Evolutionary conservation across 2,329 filamentous ascomycete species (phyloP).

Genomic region (Scedosporium apiospermum): DNA sequence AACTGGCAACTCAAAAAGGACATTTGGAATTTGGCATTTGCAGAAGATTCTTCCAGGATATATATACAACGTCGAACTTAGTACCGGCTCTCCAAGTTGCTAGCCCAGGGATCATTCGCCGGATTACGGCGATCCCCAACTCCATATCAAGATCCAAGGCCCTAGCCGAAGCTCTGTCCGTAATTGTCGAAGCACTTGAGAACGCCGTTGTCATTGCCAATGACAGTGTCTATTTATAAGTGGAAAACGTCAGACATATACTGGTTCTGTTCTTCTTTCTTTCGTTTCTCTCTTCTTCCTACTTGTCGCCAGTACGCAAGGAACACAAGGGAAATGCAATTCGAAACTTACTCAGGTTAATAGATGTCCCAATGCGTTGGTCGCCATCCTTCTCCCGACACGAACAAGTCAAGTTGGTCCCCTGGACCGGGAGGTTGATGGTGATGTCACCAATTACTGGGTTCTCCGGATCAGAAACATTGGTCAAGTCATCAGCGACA

Average conservation of each 20-base stretch:
- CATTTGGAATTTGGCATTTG: no score
- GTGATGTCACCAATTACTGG: neutral
- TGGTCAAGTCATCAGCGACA: neutral
- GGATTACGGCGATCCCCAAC: neutral
- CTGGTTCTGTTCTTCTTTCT: neutral
- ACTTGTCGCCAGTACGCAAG: neutral
- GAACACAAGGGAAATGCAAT: neutral
- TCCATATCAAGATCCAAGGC: neutral
- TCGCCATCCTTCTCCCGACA: constrained; percentile 2
- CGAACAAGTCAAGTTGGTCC: neutral
- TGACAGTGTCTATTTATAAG: neutral
- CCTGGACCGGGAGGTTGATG: neutral
- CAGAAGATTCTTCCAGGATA: no score
- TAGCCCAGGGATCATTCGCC: neutral
- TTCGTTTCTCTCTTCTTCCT: neutral
- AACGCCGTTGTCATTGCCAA: constrained; percentile 1
- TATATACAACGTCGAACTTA: no score
- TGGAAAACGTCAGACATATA: neutral
- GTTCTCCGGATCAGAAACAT: neutral
- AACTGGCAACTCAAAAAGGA: no score
- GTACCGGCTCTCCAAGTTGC: no score
- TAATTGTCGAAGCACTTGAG: constrained; percentile 2
- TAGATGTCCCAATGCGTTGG: neutral
- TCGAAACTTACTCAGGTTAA: constrained; percentile 1
- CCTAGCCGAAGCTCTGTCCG: neutral